phyloP scores from a whole-genome alignment of 1,284 basidiomycete genomes.

The Anthracocystis panici-leucophaei region DNA sequence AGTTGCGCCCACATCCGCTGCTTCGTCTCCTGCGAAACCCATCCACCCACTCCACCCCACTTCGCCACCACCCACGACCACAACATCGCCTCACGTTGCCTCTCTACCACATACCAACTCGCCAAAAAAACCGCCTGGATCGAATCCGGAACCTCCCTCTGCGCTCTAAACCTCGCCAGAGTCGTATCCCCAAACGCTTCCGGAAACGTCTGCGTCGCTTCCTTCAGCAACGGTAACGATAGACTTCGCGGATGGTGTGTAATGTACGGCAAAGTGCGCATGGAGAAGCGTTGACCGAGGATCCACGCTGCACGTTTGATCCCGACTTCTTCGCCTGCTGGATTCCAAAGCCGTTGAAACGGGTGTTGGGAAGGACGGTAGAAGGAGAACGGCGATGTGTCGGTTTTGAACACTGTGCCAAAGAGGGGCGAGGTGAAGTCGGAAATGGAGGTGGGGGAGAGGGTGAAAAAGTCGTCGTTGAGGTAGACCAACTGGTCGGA shows the following conservation, averaged over 20 bases:
- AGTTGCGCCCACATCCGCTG: slow-evolving; percentile 70
- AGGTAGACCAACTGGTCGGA: slow-evolving; percentile 45
- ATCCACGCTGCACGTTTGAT: slow-evolving; percentile 51
- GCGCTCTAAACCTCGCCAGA: slow-evolving; percentile 49
- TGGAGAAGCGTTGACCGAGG: slow-evolving; percentile 68
- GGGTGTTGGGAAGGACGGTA: slow-evolving; percentile 45
- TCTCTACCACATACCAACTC: slow-evolving; percentile 51
- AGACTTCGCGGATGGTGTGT: slow-evolving; percentile 71
- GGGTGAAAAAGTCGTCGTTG: slow-evolving; percentile 61
- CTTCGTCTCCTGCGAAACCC: slow-evolving; percentile 61
- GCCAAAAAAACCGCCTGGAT: slow-evolving; percentile 69
- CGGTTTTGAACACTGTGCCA: slow-evolving; percentile 49
- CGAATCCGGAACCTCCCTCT: slow-evolving; percentile 68
- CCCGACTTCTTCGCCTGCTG: slow-evolving; percentile 49
- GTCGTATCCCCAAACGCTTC: slow-evolving; percentile 40
- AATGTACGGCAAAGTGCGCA: slow-evolving; percentile 70
- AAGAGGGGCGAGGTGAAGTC: slow-evolving; percentile 53
- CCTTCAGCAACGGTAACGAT: slow-evolving; percentile 66
- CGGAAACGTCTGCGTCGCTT: slow-evolving; percentile 47
- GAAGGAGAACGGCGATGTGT: slow-evolving; percentile 35
- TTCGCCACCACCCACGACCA: slow-evolving; percentile 55
- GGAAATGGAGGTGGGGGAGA: slow-evolving; percentile 15
- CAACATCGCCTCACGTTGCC: slow-evolving; percentile 59
- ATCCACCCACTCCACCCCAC: slow-evolving; percentile 66
- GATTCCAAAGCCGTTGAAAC: slow-evolving; percentile 53